These are phyloP conservation scores for Tolypocladium ophioglossoides DNA, from an alignment of 2,329 filamentous ascomycete genomes.

Conservation along the genomic window DNA sequence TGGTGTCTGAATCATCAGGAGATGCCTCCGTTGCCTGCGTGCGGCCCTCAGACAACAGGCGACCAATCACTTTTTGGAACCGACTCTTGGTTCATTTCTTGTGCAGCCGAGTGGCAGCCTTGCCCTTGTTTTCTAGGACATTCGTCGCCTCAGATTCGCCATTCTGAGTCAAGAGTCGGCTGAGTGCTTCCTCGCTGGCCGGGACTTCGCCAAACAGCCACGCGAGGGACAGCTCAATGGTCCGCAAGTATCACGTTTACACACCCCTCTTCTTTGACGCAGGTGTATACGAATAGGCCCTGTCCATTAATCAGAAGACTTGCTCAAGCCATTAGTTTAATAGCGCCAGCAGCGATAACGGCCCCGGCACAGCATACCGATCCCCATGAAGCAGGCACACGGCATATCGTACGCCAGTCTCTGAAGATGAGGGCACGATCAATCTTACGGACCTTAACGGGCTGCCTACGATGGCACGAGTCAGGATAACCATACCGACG, in stretches of 20 bases:
- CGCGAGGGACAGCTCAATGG: slow-evolving; percentile 58
- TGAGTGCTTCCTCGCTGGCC: slow-evolving; percentile 47
- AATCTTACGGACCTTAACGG: too few species aligned
- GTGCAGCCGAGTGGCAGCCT: slow-evolving; percentile 45
- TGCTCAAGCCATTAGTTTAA: too few species aligned
- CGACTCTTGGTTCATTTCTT: slow-evolving; percentile 52
- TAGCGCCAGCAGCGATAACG: too few species aligned
- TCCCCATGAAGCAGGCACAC: too few species aligned
- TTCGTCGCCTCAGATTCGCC: slow-evolving; percentile 27
- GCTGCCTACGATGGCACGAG: too few species aligned
- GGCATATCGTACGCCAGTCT: too few species aligned
- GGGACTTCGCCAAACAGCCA: slow-evolving; percentile 54
- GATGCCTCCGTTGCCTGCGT: slow-evolving; percentile 22
- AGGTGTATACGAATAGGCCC: slow-evolving; percentile 60
- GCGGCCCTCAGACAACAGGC: slow-evolving; percentile 40
- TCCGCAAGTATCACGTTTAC: slow-evolving; percentile 70
- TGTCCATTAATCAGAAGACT: too few species aligned
- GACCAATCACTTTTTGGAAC: slow-evolving; percentile 52
- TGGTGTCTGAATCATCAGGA: slow-evolving; percentile 20
- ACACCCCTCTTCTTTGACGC: slow-evolving; percentile 68
- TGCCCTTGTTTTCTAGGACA: slow-evolving; percentile 41
- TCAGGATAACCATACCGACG: too few species aligned
- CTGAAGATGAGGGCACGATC: too few species aligned
- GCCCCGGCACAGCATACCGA: too few species aligned
- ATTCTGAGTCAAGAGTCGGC: slow-evolving; percentile 38